phyloP scores from a whole-genome alignment of 257 asterid genomes.

The Lycium ferocissimum region DNA sequence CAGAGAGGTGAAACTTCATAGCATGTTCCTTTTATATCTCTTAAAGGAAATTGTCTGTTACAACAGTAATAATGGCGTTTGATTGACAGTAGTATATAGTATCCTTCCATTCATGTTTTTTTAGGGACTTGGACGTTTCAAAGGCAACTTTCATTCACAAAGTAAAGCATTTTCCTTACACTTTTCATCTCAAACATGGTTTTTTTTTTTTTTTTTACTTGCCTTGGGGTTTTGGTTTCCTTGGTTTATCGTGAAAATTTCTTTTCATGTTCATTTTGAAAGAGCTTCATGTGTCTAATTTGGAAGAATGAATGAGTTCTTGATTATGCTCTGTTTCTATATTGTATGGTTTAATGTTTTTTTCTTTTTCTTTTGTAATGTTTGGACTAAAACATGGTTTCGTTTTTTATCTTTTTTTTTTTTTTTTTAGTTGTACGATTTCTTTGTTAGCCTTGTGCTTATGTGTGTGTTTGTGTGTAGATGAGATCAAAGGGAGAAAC shows the following conservation, averaged over 20 bases:
- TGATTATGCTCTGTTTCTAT: background rate
- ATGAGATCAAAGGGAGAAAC: background rate
- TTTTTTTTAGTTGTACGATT: background rate
- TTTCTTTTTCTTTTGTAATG: too few relatives aligned
- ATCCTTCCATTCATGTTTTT: background rate
- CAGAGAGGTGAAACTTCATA: background rate
- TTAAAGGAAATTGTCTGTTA: background rate
- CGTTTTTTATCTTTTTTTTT: background rate
- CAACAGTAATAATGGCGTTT: background rate
- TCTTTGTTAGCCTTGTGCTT: background rate
- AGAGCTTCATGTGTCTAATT: background rate
- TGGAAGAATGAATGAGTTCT: background rate
- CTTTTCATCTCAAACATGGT: background rate
- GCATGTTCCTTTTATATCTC: background rate
- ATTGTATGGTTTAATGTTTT: background rate
- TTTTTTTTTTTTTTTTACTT: background rate
- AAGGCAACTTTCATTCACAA: background rate
- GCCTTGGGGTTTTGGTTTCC: background rate
- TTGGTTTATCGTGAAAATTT: background rate
- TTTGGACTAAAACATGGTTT: background rate
- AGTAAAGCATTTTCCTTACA: background rate
- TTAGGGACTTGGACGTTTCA: slow-evolving; percentile 1
- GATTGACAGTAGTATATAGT: background rate
- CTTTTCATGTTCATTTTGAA: background rate
- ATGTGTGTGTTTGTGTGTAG: background rate